Evolutionary conservation across 2,329 filamentous ascomycete species (phyloP), one percentile per base, ranked within the genome.

Genomic region (Botrytis tulipae): DNA sequence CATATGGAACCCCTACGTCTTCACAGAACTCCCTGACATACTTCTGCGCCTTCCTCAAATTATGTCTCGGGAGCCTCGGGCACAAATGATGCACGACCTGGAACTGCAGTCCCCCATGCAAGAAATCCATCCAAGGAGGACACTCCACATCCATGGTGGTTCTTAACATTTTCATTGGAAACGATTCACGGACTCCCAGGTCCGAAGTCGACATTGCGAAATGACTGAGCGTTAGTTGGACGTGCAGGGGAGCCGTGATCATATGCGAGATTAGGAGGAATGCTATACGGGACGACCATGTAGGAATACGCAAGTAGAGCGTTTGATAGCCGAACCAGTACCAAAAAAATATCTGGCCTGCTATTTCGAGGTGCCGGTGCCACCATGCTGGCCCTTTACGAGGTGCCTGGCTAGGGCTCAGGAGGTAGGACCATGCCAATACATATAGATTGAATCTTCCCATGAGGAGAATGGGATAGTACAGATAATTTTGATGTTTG

Each of bases 71-170:
- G 75, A 97, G 89, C 14, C 93, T 88, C 2, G 94, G 94, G 80
- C 91, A 97, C 32, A 97, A 84, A 81, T 97, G 94, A 80, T 97
- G 94, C 70, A 97, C 91, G 8, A 91, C 93, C 82, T 97, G 94
- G 82, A 97, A 97, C 81, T 97, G 94, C 75, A 97, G 84, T 4
- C 94, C 94, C 29, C 94, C 94, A 78, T 97, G 94, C 82, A 97
- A 88, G 80, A 94, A n/a, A 80, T 97, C 94, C 22, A 97, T 86
- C 94, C 94, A 97, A 14, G 87, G 86, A 0, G 94, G 93, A 80
- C 94, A 97, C 80, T 96, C 93, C 35, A 97, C 90, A 76, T 97
- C 94, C 94, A 97, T 97, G 16, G 94, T 97, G 0, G 94, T 97
- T 76, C 94, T 90, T 60, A 97, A 86, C 91, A 97, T 96, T 82